A percentile compares a stretch with the other conserved stretches of the same genome.
phyloP scores from a whole-genome alignment of 2,329 filamentous ascomycete species.

The Diplodia sapinea region DNA sequence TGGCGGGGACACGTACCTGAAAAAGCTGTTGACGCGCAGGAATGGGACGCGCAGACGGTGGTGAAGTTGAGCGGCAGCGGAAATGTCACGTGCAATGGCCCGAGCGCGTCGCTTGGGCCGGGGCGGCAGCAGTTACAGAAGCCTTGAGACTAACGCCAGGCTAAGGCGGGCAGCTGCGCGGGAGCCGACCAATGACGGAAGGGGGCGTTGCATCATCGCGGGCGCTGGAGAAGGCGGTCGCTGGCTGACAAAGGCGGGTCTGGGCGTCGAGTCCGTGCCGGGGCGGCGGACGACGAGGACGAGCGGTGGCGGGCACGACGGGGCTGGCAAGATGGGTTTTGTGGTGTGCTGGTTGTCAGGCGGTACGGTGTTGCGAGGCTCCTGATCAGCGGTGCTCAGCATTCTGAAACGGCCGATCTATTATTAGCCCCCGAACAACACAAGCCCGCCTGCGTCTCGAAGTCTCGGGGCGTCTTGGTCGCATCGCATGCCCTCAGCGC shows the following conservation, averaged over 20 bases:
- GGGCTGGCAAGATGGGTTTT: neutral
- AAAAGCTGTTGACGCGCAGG: slow-evolving; percentile 2
- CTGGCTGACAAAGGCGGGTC: slow-evolving; percentile 7
- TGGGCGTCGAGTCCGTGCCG: neutral
- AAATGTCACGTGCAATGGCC: slow-evolving; percentile 13
- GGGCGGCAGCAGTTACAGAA: slow-evolving; percentile 2
- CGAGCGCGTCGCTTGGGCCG: neutral
- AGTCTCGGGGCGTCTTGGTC: slow-evolving; percentile 22
- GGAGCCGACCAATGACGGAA: neutral
- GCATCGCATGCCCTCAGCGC: slow-evolving; percentile 24
- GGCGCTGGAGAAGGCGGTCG: slow-evolving; percentile 11
- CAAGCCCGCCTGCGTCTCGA: slow-evolving; percentile 26
- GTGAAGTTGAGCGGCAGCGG: slow-evolving; percentile 2
- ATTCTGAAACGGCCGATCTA: slow-evolving; percentile 29
- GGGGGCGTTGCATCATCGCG: slow-evolving; percentile 9
- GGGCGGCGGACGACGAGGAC: neutral
- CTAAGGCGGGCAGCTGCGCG: slow-evolving; percentile 9
- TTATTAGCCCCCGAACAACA: slow-evolving; percentile 26
- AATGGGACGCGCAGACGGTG: slow-evolving; percentile 5
- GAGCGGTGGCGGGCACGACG: neutral
- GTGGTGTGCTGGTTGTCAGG: neutral
- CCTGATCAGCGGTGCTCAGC: slow-evolving; percentile 25
- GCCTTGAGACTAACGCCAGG: neutral
- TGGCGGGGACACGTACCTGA: slow-evolving; percentile 20
- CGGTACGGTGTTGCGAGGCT: slow-evolving; percentile 12